A percentile compares a stretch with the other conserved stretches of the same genome.
These are phyloP conservation scores for Arabis hirsuta DNA, from an alignment of 345 rosid species.

Conservation along the genomic window DNA sequence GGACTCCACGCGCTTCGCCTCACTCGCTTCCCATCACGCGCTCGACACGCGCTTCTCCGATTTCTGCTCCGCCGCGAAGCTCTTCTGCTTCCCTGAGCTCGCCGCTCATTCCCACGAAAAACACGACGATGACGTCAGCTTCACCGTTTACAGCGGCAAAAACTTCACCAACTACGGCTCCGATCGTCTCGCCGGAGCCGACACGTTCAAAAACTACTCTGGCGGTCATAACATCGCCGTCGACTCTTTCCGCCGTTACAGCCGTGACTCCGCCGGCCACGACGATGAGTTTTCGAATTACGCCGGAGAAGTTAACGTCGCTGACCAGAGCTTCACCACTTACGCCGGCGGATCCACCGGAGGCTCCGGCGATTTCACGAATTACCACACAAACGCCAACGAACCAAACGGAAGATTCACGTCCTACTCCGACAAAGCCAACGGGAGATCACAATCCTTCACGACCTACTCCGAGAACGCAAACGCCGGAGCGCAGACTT, in stretches of 20 bases:
- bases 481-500: constrained; percentile 65
- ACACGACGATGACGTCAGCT: constrained; percentile 55
- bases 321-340: constrained; percentile 73
- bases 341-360: constrained; percentile 71
- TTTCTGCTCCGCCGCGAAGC: constrained; percentile 81
- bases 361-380: constrained; percentile 62
- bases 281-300: constrained; percentile 49
- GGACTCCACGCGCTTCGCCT: constrained; percentile 64
- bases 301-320: constrained; percentile 57
- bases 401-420: constrained; percentile 63
- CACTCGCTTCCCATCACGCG: constrained; percentile 65
- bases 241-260: constrained; percentile 67
- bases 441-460: constrained; percentile 61
- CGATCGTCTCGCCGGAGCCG: constrained; percentile 51
- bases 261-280: constrained; percentile 59
- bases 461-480: constrained; percentile 49
- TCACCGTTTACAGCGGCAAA: constrained; percentile 50
- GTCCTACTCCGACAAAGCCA: constrained; percentile 58
- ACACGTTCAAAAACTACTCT: constrained; percentile 67
- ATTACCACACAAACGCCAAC: constrained; percentile 63
- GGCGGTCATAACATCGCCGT: constrained; percentile 45
- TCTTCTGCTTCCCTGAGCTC: constrained; percentile 78
- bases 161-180: constrained; percentile 86
- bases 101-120: constrained; percentile 41
- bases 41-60: constrained; percentile 54